These are phyloP conservation scores for Solanum piurae DNA, from an alignment of 257 asterid species.

Conservation along the genomic window DNA sequence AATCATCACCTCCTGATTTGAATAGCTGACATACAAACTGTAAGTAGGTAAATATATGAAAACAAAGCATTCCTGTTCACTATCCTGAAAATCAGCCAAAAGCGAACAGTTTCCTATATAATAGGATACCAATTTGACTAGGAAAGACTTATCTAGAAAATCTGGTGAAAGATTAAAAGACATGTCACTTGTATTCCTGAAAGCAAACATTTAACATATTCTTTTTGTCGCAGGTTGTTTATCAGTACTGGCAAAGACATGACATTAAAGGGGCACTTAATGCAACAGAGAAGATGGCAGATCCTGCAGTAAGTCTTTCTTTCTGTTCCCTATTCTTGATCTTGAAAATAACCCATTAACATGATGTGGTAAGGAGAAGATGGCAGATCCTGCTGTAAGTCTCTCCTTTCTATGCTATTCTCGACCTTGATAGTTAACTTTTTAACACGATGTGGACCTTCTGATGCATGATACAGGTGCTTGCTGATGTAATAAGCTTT, in stretches of 20 bases:
- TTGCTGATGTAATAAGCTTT: slow-evolving; percentile 77
- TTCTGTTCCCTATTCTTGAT: not conserved
- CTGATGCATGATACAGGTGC: slow-evolving; percentile 46
- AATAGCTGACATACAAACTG: not conserved
- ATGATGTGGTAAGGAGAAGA: slow-evolving; percentile 33
- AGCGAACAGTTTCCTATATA: not conserved
- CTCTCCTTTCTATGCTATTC: not conserved
- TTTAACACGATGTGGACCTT: not conserved
- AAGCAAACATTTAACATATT: not conserved
- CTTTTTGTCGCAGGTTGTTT: slow-evolving; percentile 48
- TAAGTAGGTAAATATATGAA: not conserved
- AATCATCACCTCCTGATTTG: not conserved
- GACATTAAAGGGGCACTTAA: slow-evolving; percentile 80
- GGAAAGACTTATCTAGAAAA: not conserved
- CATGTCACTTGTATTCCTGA: not conserved
- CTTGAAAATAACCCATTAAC: not conserved
- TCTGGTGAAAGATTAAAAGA: not conserved
- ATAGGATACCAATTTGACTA: not conserved
- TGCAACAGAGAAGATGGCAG: slow-evolving; percentile 68
- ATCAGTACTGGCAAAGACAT: slow-evolving; percentile 68
- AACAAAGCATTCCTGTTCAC: not conserved
- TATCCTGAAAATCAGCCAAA: not conserved
- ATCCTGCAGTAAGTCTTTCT: slow-evolving; percentile 49
- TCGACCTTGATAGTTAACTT: not conserved
- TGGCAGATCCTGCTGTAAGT: slow-evolving; percentile 71